Evolutionary conservation across 306 rosid species (phyloP).

Genomic region (Clitoria ternatea): DNA sequence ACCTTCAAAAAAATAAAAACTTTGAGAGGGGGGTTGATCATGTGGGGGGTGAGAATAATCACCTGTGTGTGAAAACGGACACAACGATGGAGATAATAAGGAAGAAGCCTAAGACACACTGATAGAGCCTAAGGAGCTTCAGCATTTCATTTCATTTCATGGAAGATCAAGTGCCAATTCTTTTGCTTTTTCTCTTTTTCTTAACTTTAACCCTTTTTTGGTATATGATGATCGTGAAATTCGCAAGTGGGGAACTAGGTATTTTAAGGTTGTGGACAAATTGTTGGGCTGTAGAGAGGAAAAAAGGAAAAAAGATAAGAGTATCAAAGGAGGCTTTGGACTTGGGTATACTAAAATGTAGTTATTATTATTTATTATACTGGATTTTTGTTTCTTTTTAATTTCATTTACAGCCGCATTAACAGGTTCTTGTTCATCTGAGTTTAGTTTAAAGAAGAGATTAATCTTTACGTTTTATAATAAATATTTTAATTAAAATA

Average conservation of each 20-base stretch:
- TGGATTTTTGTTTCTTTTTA: too few relatives aligned
- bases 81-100: constrained; percentile 22
- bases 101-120: constrained; percentile 21
- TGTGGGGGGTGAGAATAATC: not conserved
- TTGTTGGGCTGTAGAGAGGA: not conserved
- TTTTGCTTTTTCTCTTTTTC: not conserved
- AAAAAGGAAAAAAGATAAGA: not conserved
- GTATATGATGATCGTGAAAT: constrained; percentile 26
- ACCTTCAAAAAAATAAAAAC: not conserved
- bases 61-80: constrained; percentile 30
- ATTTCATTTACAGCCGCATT: too few relatives aligned
- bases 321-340: not conserved
- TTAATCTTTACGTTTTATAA: too few relatives aligned
- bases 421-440: too few relatives aligned
- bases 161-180: constrained; percentile 24
- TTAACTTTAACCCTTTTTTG: constrained; percentile 16
- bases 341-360: not conserved
- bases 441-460: too few relatives aligned
- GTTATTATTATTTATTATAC: too few relatives aligned
- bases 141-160: constrained; percentile 42
- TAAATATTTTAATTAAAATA: too few relatives aligned
- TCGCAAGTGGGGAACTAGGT: constrained; percentile 18
- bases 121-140: constrained; percentile 42
- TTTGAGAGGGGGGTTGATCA: constrained; percentile 7
- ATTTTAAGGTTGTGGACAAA: constrained; percentile 15